Base-by-base conservation (phyloP, 73 alveolate genomes). In the Paramecium primaurelia region DNA sequence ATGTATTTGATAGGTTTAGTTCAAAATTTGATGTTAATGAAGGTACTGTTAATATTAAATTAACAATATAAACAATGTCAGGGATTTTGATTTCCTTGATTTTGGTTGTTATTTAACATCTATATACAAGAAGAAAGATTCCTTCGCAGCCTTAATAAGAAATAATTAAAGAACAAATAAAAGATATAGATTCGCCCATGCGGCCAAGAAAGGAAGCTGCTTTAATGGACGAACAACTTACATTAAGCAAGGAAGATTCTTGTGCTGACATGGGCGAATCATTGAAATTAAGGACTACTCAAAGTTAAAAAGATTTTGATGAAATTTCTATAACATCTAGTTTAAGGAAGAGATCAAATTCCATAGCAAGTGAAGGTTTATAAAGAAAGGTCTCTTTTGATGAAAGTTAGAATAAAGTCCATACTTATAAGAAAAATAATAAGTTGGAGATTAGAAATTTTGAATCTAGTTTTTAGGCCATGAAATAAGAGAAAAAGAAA, bases 341-440 rank as follows among this genome's bases (percentile, higher is more conserved):
- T 64, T 12, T 64, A 64, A 28, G 84, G 12, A 64, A 64, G 26
- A 64, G 84, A 28, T 64, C 84, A 3, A 32, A 9, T 32, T 64
- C 84, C 6, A 64, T 64, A 28, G 51, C 42, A 32, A 64, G 84
- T 32, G 87, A 73, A 34, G 87, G 91, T 10, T 9, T 18, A 10
- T 7, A 34, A 16, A 80, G 91, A 22, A 80, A 80, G 10, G 91
- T 80, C 26, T 80, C 91, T 14, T 80, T 80, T 47, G 91, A 80
- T 49, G 91, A 80, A 7, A 45, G 58, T 10, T 80, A 38, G 51
- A 80, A 80, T 26, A 49, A 26, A 26, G 58, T 80, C 0, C 91
- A 80, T 22, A 47, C 71, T 4, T 80, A 45, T 47, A 80, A 49
- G 30, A 80, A 80, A 12, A 80, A 80, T n/a, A 80, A 47, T 36